Evolutionary conservation across 2,329 filamentous ascomycete genomes (phyloP), one percentile per base, ranked within the genome.

Genomic region (Cercospora sesami): DNA sequence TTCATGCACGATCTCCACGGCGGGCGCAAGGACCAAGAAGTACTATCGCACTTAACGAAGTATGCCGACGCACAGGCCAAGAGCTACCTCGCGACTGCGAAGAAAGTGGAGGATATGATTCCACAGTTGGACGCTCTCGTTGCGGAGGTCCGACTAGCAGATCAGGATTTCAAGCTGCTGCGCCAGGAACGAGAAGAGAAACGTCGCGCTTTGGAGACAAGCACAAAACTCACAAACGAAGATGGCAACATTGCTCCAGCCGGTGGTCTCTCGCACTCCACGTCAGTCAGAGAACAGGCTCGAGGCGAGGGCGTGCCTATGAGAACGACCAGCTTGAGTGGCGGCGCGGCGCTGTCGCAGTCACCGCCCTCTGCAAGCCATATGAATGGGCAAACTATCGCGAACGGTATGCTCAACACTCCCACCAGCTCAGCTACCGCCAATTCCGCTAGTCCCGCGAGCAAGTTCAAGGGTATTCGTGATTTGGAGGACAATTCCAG

Each of bases 1-100:
- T 99, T 98, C 77, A 96, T 99, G 92, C 94, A 98, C 76, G 95
- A 99, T 82, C 85, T 99, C n/a, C 95, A 98, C 71, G 95, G 95
- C 31, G 95, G 95, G n/a, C 90, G 95, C 70, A 99, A 98, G 79
- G 95, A 99, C 75, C 95, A 98, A 77, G 95, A 99, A 78, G 92
- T 99, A 4, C 81, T 99, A 31, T 98, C 94, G 1, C 92, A 97
- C 77, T 85, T 99, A 33, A 99, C 95, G 1, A 94, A 91, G 77
- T 99, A 94, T 78, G 96, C 96, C 9, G 93, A 96, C 78, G 89
- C 90, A 3, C 95, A 99, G 77, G 92, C 95, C 16, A 90, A 88
- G 75, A 90, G 87, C 68, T 98, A 96, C 76, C 83, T 98, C 63
- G 83, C 86, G 0, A 91, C 94, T 0, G 91, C 94, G 12, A 94